phyloP scores from a whole-genome alignment of 805 yeast species.

The Cyberlindnera americana region DNA sequence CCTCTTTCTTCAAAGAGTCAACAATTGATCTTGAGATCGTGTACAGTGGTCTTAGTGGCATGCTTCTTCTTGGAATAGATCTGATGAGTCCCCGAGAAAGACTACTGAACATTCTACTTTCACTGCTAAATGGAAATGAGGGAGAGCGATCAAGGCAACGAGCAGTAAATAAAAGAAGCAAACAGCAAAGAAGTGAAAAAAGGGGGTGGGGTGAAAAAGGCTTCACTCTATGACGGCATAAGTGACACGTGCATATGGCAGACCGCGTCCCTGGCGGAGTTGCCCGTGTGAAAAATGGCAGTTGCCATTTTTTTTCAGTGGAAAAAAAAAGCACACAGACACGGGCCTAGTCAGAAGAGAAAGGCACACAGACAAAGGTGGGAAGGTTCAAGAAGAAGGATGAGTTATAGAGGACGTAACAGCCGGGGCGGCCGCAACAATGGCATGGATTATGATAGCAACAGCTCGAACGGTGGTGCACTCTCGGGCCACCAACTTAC shows the following conservation, averaged over 20 bases:
- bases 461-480: conserved; percentile 7
- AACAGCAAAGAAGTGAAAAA: neutral
- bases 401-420: conserved; percentile 14
- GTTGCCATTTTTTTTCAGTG: too few species aligned
- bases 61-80: conserved; percentile 3
- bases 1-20: conserved; percentile 38
- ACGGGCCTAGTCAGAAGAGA: neutral
- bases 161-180: neutral
- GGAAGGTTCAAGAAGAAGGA: neutral
- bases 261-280: too few species aligned
- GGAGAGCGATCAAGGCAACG: too few species aligned
- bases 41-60: conserved; percentile 23
- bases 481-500: conserved; percentile 15
- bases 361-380: neutral
- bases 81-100: conserved; percentile 1
- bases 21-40: conserved; percentile 30
- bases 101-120: conserved; percentile 4
- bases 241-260: too few species aligned
- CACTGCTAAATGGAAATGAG: too few species aligned
- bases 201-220: too few species aligned
- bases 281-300: neutral
- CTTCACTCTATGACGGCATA: too few species aligned
- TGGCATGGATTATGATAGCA: conserved; percentile 6
- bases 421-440: conserved; percentile 8
- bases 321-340: neutral